Evolutionary conservation across 78 protist species (phyloP).

Genomic region (Speleostelium caveatum): DNA sequence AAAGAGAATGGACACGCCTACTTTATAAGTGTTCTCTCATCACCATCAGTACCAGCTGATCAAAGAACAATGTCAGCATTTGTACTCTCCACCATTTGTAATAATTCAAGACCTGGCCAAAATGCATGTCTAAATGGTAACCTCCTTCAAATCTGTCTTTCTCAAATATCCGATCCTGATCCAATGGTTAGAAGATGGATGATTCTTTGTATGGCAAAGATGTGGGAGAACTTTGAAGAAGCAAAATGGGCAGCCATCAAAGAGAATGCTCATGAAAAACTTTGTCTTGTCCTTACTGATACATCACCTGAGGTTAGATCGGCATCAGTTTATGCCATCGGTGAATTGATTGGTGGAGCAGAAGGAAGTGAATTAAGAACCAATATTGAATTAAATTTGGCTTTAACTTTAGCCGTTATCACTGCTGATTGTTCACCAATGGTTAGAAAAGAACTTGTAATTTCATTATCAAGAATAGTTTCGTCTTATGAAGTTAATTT

Average conservation of each 20-base stretch:
- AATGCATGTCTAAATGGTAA: slow-evolving; percentile 84
- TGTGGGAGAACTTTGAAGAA: slow-evolving; percentile 84
- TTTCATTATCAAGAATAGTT: slow-evolving; percentile 60
- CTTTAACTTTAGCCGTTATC: slow-evolving; percentile 56
- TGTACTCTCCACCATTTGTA: slow-evolving; percentile 71
- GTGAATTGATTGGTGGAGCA: slow-evolving; percentile 81
- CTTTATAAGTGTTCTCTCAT: slow-evolving; percentile 83
- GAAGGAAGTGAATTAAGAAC: slow-evolving; percentile 70
- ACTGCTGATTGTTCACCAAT: slow-evolving; percentile 84
- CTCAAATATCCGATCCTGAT: slow-evolving; percentile 78
- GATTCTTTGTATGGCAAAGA: slow-evolving; percentile 85
- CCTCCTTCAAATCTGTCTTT: slow-evolving; percentile 53
- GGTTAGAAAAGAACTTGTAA: slow-evolving; percentile 84
- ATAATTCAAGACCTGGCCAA: slow-evolving; percentile 82
- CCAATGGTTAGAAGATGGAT: slow-evolving; percentile 87
- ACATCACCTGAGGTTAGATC: slow-evolving; percentile 88
- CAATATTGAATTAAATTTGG: slow-evolving; percentile 70
- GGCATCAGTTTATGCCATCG: slow-evolving; percentile 84
- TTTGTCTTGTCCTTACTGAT: slow-evolving; percentile 77
- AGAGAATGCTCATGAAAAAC: slow-evolving; percentile 63
- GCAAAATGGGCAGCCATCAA: slow-evolving; percentile 84
- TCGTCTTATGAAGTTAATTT: slow-evolving; percentile 62
- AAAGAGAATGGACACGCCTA: slow-evolving; percentile 90
- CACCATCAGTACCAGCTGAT: slow-evolving; percentile 49
- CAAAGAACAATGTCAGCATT: slow-evolving; percentile 76